phyloP scores from a whole-genome alignment of 2,329 filamentous ascomycete species.

The Aspergillus hiratsukae region DNA sequence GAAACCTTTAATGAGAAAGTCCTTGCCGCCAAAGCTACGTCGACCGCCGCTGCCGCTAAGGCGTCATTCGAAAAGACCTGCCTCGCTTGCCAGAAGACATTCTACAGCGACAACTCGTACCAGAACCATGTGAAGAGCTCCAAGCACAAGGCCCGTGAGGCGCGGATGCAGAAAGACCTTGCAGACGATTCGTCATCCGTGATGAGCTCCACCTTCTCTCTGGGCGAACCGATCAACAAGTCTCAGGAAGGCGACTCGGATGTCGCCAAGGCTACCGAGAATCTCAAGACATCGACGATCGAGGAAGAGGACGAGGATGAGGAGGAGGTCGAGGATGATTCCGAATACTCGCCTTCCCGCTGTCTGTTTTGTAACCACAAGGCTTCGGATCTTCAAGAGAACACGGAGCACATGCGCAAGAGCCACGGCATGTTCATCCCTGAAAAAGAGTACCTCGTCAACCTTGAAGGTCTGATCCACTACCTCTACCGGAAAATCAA shows the following conservation, averaged over 20 bases:
- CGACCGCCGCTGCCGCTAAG: constrained; percentile 78
- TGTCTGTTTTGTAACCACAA: constrained; percentile 93
- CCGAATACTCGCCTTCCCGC: constrained; percentile 44
- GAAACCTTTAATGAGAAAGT: constrained; percentile 96
- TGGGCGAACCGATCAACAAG: constrained; percentile 68
- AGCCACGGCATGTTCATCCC: constrained; percentile 96
- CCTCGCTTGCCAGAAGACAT: constrained; percentile 79
- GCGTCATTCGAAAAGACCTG: constrained; percentile 84
- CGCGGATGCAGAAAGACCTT: constrained; percentile 44
- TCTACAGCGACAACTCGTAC: constrained; percentile 94
- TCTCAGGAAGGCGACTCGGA: constrained; percentile 65
- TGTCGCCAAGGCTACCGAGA: constrained; percentile 71
- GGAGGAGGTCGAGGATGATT: constrained; percentile 33
- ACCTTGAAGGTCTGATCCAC: constrained; percentile 74
- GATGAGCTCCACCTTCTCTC: constrained; percentile 84
- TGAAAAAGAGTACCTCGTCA: constrained; percentile 75
- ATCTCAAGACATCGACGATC: constrained; percentile 63
- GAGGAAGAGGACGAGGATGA: constrained; percentile 50
- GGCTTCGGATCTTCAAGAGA: constrained; percentile 70
- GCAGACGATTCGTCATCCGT: constrained; percentile 72
- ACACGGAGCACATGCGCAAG: constrained; percentile 82
- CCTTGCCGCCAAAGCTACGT: constrained; percentile 78
- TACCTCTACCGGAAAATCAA: constrained; percentile 77
- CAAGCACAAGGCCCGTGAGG: constrained; percentile 74
- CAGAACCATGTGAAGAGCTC: constrained; percentile 87